Conservation (phyloP, 371 early-diverging fungal species). For the Rhizopus sp. region DNA sequence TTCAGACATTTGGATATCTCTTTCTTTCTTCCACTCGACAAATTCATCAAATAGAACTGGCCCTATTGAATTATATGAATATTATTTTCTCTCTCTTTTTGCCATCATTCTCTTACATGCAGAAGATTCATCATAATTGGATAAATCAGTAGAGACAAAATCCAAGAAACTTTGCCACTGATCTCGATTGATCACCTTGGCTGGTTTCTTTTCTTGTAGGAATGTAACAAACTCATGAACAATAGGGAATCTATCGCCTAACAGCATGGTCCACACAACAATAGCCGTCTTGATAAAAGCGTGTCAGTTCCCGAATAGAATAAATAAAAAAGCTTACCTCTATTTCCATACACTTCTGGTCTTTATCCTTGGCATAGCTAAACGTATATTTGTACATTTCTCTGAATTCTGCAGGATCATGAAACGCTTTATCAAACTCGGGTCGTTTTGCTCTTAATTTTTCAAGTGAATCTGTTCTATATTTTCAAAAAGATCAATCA, state of each 20-base stretch:
- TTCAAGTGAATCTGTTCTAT: conserved; percentile 58
- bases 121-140: conserved; percentile 65
- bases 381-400: conserved; percentile 73
- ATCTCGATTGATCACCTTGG: conserved; percentile 71
- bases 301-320: background rate
- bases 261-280: conserved; percentile 57
- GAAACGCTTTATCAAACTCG: conserved; percentile 42
- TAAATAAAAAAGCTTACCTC: conserved; percentile 46
- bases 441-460: conserved; percentile 48
- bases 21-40: conserved; percentile 59
- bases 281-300: conserved; percentile 48
- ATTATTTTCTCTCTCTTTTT: background rate
- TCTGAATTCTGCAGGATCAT: conserved; percentile 52
- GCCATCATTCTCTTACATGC: conserved; percentile 56
- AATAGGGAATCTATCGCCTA: conserved; percentile 47
- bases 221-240: conserved; percentile 56
- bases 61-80: conserved; percentile 39
- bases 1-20: background rate
- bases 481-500: background rate
- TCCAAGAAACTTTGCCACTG: conserved; percentile 76
- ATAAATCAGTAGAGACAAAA: conserved; percentile 59
- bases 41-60: conserved; percentile 71
- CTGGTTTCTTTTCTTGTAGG: conserved; percentile 58
- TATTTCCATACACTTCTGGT: conserved; percentile 67
- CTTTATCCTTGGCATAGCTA: conserved; percentile 67